Base-by-base conservation (phyloP, 2,329 filamentous ascomycete genomes). In the Moelleriella libera region DNA sequence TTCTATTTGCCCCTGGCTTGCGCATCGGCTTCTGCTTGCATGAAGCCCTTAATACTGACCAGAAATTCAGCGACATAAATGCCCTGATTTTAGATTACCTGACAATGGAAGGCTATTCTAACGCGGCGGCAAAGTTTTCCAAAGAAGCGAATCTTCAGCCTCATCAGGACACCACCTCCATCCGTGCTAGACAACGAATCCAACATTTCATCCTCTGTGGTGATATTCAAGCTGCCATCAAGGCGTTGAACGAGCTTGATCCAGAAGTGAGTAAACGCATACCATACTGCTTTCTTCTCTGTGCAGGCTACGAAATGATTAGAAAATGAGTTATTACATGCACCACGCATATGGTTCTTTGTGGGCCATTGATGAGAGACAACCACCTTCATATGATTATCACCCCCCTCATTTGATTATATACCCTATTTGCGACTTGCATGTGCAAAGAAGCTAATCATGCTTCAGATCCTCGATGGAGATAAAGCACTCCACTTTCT, bases 21-120 rank as follows among this genome's bases (percentile, higher is more conserved):
- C 21, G 21, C 21, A 21, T 21, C 21, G 21, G 21, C 21, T 21
- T 21, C 21, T 21, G 21, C 21, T 21, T 21, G 21, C 21, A 21
- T 21, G 21, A 21, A 21, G 21, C 21, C 21, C 21, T 21, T 21
- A 3, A 21, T 21, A 12, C 34, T 66, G 56, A 67, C 56, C 41
- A 47, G 21, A 12, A 8, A 7, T 37, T 57, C 58, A 98, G 92
- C 67, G 89, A 97, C 60, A 92, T 98, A 63, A 97, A 98, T 63
- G 82, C 83, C 48, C 69, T 98, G 58, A 89, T 98, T 53, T 84
- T 98, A 72, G 90, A 98, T 68, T 98, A 98, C 64, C 76, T 98
- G 52, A 90, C 94, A 50, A 90, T 88, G 63, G 90, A 95, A 67
- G 92, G 92, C 46, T 98, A 97, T 60, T 86, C 90, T 9, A 83